Percentiles rank a stretch among this genome's conserved stretches.
Evolutionary conservation across 768 basidiomycete species (phyloP).

Genomic region (Boletus sp.): DNA sequence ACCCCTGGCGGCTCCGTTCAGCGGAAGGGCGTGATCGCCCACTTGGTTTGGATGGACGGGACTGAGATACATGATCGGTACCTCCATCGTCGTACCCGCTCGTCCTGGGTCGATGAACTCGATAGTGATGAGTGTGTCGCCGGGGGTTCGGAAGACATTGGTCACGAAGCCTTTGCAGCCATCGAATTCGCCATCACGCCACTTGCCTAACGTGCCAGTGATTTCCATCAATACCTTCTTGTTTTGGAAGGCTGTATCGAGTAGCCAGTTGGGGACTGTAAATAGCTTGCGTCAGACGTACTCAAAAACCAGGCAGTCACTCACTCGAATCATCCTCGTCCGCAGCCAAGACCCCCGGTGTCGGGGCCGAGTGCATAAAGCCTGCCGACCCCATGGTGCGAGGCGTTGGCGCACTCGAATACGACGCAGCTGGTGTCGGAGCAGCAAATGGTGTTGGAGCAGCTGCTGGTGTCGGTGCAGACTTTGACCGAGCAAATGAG

Average conservation of each 20-base stretch:
- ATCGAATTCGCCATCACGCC: constrained; percentile 31
- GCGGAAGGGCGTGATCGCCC: constrained; percentile 50
- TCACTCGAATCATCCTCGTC: constrained; percentile 32
- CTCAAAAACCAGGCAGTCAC: constrained; percentile 12
- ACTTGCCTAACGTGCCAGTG: constrained; percentile 21
- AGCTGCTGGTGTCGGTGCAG: constrained; percentile 39
- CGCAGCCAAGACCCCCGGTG: constrained; percentile 26
- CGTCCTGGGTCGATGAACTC: constrained; percentile 31
- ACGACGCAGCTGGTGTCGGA: constrained; percentile 30
- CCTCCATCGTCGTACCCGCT: constrained; percentile 35
- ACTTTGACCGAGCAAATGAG: constrained; percentile 19
- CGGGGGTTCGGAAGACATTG: constrained; percentile 24
- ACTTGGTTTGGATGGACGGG: constrained; percentile 39
- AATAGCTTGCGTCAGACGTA: constrained; percentile 22
- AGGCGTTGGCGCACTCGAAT: constrained; percentile 34
- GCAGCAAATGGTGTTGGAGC: constrained; percentile 40
- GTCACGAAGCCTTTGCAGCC: constrained; percentile 29
- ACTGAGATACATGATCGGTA: constrained; percentile 41
- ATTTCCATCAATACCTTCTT: constrained; percentile 33
- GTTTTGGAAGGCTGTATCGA: constrained; percentile 26
- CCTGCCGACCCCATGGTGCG: constrained; percentile 25
- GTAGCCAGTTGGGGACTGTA: constrained; percentile 27
- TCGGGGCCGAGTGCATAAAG: constrained; percentile 30
- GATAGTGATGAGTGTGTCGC: constrained; percentile 30
- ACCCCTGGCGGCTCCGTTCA: constrained; percentile 45